phyloP scores from a whole-genome alignment of 2,329 filamentous ascomycete species.

The Ceratocystis cubensis region DNA sequence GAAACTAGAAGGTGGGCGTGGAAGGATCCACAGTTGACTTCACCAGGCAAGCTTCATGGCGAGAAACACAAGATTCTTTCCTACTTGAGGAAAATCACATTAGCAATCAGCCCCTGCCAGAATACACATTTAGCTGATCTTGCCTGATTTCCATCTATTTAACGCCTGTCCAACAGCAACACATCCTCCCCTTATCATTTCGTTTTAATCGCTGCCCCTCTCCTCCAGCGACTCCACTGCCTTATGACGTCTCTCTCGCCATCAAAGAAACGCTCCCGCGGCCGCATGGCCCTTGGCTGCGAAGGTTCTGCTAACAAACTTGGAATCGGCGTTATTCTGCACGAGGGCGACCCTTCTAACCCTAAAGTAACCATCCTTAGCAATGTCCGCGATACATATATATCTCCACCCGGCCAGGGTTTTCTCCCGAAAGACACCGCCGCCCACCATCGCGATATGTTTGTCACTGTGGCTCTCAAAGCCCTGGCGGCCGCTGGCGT shows the following conservation, averaged over 20 bases:
- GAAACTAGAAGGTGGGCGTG: slow-evolving; percentile 11
- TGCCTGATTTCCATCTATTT: too few species aligned
- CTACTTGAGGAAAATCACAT: neutral
- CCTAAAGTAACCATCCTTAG: slow-evolving; percentile 56
- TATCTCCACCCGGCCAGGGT: slow-evolving; percentile 80
- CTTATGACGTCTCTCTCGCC: slow-evolving; percentile 22
- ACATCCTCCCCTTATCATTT: neutral
- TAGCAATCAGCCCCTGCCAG: too few species aligned
- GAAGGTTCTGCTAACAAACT: slow-evolving; percentile 98
- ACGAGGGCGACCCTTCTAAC: slow-evolving; percentile 44
- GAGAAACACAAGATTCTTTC: neutral
- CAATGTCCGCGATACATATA: slow-evolving; percentile 89
- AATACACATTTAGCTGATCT: too few species aligned
- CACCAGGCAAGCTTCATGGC: neutral
- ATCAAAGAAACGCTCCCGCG: slow-evolving; percentile 21
- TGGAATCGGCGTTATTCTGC: slow-evolving; percentile 81
- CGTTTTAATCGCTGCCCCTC: neutral
- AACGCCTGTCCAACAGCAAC: neutral
- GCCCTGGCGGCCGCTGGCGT: slow-evolving; percentile 61
- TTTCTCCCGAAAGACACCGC: slow-evolving; percentile 97
- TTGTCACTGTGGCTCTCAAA: slow-evolving; percentile 66
- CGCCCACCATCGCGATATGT: slow-evolving; percentile 75
- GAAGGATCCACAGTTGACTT: slow-evolving; percentile 18
- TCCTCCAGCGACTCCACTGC: neutral
- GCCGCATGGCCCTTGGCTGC: slow-evolving; percentile 45